Conservation (phyloP, 805 yeast genomes). For the Saturnispora quitensis region DNA sequence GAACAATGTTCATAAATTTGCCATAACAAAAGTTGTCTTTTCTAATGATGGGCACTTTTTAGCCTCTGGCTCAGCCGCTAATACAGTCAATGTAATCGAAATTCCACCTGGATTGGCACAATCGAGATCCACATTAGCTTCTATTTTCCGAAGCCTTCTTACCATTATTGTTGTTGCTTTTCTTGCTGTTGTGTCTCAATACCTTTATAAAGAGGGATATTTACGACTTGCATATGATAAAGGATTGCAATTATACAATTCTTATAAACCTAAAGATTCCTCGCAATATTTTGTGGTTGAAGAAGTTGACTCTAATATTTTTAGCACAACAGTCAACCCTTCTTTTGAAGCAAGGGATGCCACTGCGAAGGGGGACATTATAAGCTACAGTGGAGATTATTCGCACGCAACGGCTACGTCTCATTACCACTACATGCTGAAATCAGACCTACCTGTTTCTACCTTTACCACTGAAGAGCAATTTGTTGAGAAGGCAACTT, state of each 20-base stretch:
- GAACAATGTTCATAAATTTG: constrained; percentile 63
- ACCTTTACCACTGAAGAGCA: not conserved
- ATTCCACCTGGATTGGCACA: constrained; percentile 44
- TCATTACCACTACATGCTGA: not conserved
- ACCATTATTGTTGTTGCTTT: constrained; percentile 19
- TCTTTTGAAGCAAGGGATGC: not conserved
- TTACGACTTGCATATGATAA: constrained; percentile 17
- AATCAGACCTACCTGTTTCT: not conserved
- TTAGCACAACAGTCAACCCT: not conserved
- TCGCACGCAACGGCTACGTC: not conserved
- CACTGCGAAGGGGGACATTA: constrained; percentile 8
- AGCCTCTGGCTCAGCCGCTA: constrained; percentile 72
- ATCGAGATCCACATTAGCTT: constrained; percentile 29
- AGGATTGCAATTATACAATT: constrained; percentile 16
- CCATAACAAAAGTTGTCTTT: constrained; percentile 64
- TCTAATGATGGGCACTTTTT: constrained; percentile 58
- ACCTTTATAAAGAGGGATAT: constrained; percentile 23
- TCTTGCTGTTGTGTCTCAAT: constrained; percentile 22
- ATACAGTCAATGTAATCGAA: constrained; percentile 53
- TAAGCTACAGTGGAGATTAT: constrained; percentile 4
- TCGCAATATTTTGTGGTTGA: constrained; percentile 28
- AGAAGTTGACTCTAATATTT: constrained; percentile 15
- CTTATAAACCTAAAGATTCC: constrained; percentile 24
- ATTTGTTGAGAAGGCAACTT: not conserved
- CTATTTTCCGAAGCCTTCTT: constrained; percentile 21